Conservation (phyloP, 345 rosid species). For the thale cress (Arabidopsis thaliana) region DNA sequence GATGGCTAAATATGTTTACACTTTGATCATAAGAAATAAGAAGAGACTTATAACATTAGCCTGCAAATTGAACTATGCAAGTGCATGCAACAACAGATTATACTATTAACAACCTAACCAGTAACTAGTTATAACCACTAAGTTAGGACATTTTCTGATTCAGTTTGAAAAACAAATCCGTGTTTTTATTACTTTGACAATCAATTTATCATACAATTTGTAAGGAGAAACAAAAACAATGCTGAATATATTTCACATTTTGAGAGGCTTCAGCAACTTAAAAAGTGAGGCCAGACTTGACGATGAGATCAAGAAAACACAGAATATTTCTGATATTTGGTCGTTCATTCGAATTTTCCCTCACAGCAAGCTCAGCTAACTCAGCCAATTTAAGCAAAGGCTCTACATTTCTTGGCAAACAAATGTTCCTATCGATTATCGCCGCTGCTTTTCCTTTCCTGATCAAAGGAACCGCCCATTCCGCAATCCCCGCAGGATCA, state of each 20-base stretch:
- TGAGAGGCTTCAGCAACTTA: constrained; percentile 32
- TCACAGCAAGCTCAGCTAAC: constrained; percentile 71
- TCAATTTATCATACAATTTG: constrained; percentile 38
- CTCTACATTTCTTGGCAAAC: constrained; percentile 83
- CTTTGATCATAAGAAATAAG: background rate
- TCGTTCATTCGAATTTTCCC: constrained; percentile 63
- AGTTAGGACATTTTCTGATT: constrained; percentile 7
- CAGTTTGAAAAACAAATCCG: constrained; percentile 21
- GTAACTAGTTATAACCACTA: background rate
- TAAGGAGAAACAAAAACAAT: constrained; percentile 14
- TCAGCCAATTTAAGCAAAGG: constrained; percentile 83
- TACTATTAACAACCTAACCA: constrained; percentile 5
- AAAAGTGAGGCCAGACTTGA: constrained; percentile 65
- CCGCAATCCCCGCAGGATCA: constrained; percentile 65
- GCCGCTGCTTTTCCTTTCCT: constrained; percentile 75
- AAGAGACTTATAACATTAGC: background rate
- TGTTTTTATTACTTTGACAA: constrained; percentile 36
- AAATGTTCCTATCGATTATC: constrained; percentile 63
- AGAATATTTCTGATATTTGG: constrained; percentile 65
- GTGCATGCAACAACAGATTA: background rate
- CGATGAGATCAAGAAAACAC: constrained; percentile 69
- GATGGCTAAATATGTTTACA: background rate
- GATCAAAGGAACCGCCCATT: constrained; percentile 79
- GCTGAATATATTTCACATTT: constrained; percentile 27
- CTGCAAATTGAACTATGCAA: constrained; percentile 5